Percentiles rank a stretch among this genome's conserved stretches.
Evolutionary conservation across 805 yeast species (phyloP).

Genomic region (Teunomyces pallodes): DNA sequence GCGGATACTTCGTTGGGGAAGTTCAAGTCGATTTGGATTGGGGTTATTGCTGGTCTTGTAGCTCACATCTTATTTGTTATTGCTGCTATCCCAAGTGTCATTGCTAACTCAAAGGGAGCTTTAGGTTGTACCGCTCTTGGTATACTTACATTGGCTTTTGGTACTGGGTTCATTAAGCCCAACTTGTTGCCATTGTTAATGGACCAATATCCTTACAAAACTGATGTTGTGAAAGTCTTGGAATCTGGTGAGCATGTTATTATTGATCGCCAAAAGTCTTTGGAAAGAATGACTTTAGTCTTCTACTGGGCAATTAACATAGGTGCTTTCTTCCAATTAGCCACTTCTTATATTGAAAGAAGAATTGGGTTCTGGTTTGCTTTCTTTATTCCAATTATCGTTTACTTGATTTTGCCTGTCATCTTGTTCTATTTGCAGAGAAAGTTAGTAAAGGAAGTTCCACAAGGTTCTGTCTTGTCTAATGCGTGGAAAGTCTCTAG

Average conservation of each 20-base stretch:
- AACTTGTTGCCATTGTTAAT: conserved; percentile 48
- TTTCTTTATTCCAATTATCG: conserved; percentile 43
- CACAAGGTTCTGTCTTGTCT: conserved; percentile 48
- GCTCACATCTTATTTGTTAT: conserved; percentile 48
- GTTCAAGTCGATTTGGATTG: conserved; percentile 48
- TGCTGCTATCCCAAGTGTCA: conserved; percentile 45
- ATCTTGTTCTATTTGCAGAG: conserved; percentile 25
- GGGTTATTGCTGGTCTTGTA: conserved; percentile 45
- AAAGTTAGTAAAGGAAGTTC: conserved; percentile 28
- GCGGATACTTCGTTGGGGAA: conserved; percentile 51
- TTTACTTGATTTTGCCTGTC: conserved; percentile 31
- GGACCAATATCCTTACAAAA: conserved; percentile 53
- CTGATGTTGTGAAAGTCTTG: conserved; percentile 56
- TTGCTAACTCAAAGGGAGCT: conserved; percentile 27
- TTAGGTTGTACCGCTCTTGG: conserved; percentile 43
- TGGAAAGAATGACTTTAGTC: conserved; percentile 41
- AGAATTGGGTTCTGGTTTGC: conserved; percentile 56
- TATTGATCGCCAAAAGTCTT: conserved; percentile 43
- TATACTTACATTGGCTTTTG: conserved; percentile 38
- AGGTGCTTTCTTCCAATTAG: conserved; percentile 53
- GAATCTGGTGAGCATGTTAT: conserved; percentile 67
- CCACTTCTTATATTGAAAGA: conserved; percentile 51
- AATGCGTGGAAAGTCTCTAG: conserved; percentile 40
- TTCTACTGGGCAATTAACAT: conserved; percentile 57
- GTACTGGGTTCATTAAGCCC: conserved; percentile 56